A percentile compares a stretch with the other conserved stretches of the same genome.
Conservation (phyloP, 441 rosid genomes). For the Gossypium aridum region DNA sequence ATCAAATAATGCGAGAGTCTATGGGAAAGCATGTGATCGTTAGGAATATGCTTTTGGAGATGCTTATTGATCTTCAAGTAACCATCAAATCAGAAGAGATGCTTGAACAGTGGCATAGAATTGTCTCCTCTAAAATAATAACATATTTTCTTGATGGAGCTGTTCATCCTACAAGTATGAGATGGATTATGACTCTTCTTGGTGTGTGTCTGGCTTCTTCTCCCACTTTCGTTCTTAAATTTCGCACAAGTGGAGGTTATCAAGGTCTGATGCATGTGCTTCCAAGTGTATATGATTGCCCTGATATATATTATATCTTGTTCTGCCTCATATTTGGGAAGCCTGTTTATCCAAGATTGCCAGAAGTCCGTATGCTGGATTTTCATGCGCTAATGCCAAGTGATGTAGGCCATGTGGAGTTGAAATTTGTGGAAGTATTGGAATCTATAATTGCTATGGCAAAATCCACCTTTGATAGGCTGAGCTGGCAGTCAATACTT, state of each 20-base stretch:
- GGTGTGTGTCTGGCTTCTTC: constrained; percentile 96
- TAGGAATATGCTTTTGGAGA: constrained; percentile 97
- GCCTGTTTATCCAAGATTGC: constrained; percentile 95
- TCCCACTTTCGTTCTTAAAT: constrained; percentile 85
- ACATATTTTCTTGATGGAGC: constrained; percentile 99
- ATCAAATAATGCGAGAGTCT: constrained; percentile 65
- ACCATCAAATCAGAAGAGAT: constrained; percentile 92
- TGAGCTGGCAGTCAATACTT: constrained; percentile 79
- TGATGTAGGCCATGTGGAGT: constrained; percentile 73
- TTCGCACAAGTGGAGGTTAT: constrained; percentile 96
- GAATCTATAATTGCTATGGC: constrained; percentile 96
- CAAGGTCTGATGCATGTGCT: constrained; percentile 89
- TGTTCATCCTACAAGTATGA: constrained; percentile 99
- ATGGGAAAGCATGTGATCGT: constrained; percentile 99
- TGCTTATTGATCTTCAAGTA: constrained; percentile 99
- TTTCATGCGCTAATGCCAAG: constrained; percentile 97
- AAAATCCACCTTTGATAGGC: constrained; percentile 91
- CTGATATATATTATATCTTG: constrained; percentile 95
- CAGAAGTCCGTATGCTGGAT: constrained; percentile 99
- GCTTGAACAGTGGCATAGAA: constrained; percentile 99
- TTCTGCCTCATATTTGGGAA: constrained; percentile 96
- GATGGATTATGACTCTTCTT: constrained; percentile 99
- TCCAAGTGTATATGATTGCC: constrained; percentile 96
- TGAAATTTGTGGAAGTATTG: constrained; percentile 89
- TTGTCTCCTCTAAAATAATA: constrained; percentile 91